Evolutionary conservation across 345 rosid genomes (phyloP), one percentile per base, ranked within the genome.

Genomic region (Syzygium aromaticum): DNA sequence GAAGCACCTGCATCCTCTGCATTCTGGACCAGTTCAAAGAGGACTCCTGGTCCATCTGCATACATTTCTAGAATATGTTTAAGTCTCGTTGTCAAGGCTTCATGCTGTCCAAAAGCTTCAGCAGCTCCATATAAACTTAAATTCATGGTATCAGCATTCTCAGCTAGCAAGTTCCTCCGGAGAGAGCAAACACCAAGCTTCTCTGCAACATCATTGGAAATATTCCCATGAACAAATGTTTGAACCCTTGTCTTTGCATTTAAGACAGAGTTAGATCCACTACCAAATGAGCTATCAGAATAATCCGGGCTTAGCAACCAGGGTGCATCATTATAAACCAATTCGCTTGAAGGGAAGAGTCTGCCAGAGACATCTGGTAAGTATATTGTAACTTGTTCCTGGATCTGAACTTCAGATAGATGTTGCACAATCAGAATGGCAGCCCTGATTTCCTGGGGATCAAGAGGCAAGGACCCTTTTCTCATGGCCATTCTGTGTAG

Each of bases 31-130:
- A 96, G 93, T 92, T 97, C 99, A 89, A 96, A 97, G 54, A 97
- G 98, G 91, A 93, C 92, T 84, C 99, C 99, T 85, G 98, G 99
- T 87, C 99, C 99, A 93, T 97, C 99, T 63, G 99, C 98, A 92
- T 97, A 97, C 99, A 97, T 97, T 90, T 97, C 98, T 87, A 97
- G 96, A 91, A 97, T 97, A 92, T 97, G 99, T 90, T 93, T 96
- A 54, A 97, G 98, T 90, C 99, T 95, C 3, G 98, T 97, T 83
- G 99, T 97, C 94, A 97, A 93, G 85, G 98, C 97, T 90, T 97
- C 99, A 92, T 97, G 99, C 91, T 97, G 99, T 84, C 99, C 99
- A 92, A 97, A 97, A 61, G 99, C 99, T 94, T 97, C 99, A 88
- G 98, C 96, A 86, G 98, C 98, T 86, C 99, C 98, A 40, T 96